Conservation (phyloP, 1,139 yeast species). For the Debaryomycetaceae sp. region DNA sequence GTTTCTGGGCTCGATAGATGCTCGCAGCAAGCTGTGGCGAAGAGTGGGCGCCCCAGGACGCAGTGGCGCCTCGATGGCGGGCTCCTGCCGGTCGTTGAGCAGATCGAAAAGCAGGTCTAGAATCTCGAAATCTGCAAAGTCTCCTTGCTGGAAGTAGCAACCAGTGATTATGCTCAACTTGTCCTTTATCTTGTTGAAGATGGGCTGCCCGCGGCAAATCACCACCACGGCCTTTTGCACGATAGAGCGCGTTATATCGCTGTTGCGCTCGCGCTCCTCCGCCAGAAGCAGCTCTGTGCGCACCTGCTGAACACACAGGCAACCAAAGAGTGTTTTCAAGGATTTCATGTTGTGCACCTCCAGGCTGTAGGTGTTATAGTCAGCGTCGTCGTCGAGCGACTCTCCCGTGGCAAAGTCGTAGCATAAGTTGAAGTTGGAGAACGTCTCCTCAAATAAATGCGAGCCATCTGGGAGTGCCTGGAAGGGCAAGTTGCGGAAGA, state of each 20-base stretch:
- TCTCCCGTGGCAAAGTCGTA: conserved; percentile 55
- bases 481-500: conserved; percentile 90
- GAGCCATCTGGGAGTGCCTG: conserved; percentile 97
- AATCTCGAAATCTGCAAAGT: conserved; percentile 65
- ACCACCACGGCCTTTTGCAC: conserved; percentile 92
- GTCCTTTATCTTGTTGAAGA: conserved; percentile 83
- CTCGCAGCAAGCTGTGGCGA: conserved; percentile 5
- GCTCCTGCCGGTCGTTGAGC: conserved; percentile 36
- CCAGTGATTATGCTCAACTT: conserved; percentile 86
- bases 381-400: conserved; percentile 42
- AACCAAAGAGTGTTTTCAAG: conserved; percentile 79
- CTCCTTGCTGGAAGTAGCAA: conserved; percentile 77
- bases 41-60: background rate
- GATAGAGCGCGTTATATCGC: conserved; percentile 78
- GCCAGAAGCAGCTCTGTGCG: conserved; percentile 53
- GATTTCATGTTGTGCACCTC: conserved; percentile 59
- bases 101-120: conserved; percentile 73
- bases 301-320: conserved; percentile 88
- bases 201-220: conserved; percentile 74
- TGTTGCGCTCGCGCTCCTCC: conserved; percentile 45
- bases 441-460: conserved; percentile 86
- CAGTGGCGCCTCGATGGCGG: background rate
- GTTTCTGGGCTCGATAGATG: conserved; percentile 2
- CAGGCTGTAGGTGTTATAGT: conserved; percentile 39
- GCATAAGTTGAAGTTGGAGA: conserved; percentile 83